Conservation (phyloP, 345 rosid genomes). For the Moricandia arvensis region DNA sequence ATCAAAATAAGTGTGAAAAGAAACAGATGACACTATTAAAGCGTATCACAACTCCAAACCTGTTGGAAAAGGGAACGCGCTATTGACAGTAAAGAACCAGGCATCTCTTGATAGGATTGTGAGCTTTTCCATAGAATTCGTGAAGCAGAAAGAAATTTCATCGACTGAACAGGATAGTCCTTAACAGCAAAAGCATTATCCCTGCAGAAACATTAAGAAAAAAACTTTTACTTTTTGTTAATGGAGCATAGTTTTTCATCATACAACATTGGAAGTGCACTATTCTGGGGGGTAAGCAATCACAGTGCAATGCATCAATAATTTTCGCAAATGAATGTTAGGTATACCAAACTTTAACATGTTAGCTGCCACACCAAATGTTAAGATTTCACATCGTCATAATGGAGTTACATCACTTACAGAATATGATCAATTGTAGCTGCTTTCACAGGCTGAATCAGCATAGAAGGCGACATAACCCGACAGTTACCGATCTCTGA, state of each 20-base stretch:
- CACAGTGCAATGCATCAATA: not conserved
- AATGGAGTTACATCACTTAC: conserved; percentile 49
- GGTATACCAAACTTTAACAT: not conserved
- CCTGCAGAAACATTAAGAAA: conserved; percentile 42
- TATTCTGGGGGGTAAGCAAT: conserved; percentile 13
- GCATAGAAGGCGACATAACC: conserved; percentile 51
- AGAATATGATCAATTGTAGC: conserved; percentile 49
- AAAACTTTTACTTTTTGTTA: not conserved
- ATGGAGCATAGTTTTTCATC: not conserved
- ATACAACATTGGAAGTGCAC: conserved; percentile 13
- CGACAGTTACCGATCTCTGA: conserved; percentile 36
- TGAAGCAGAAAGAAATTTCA: conserved; percentile 61
- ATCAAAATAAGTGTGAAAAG: conserved; percentile 9
- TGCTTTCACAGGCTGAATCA: conserved; percentile 60
- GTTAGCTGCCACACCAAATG: not conserved
- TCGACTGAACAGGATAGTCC: conserved; percentile 50
- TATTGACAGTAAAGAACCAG: conserved; percentile 49
- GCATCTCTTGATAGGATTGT: conserved; percentile 33
- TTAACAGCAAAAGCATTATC: conserved; percentile 45
- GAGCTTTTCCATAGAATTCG: conserved; percentile 56
- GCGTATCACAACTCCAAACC: conserved; percentile 43
- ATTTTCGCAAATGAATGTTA: conserved; percentile 5
- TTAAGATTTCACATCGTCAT: not conserved
- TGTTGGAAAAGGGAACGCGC: conserved; percentile 65
- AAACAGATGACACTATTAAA: conserved; percentile 4